Conservation (phyloP, 2,329 filamentous ascomycete genomes). For the Harringtonia aguacate region DNA sequence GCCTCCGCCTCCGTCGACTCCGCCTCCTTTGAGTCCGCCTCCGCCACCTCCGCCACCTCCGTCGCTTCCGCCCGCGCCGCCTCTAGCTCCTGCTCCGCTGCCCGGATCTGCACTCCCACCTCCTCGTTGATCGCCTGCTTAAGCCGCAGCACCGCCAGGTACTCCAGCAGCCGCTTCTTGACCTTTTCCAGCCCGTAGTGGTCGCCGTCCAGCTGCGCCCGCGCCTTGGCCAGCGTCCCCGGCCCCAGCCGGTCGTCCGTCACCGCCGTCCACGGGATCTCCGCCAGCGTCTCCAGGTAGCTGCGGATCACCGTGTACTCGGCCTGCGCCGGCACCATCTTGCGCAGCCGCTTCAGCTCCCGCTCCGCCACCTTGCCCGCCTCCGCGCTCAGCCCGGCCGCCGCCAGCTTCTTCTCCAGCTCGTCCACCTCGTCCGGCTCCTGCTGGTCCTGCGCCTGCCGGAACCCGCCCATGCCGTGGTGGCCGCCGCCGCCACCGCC, state of each 20-base stretch:
- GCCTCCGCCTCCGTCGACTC: not conserved
- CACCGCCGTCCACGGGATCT: conserved; percentile 81
- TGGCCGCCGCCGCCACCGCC: conserved; percentile 10
- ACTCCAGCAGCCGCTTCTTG: conserved; percentile 92
- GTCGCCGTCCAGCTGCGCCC: conserved; percentile 87
- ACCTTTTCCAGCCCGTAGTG: conserved; percentile 96
- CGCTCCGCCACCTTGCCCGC: conserved; percentile 84
- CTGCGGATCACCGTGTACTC: conserved; percentile 91
- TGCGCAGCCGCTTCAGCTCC: conserved; percentile 77
- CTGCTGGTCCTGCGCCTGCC: conserved; percentile 30
- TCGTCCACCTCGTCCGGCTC: conserved; percentile 87
- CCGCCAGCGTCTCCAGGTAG: conserved; percentile 85
- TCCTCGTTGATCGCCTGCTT: conserved; percentile 86
- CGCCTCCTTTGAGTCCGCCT: conserved; percentile 36
- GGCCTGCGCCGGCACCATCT: conserved; percentile 93
- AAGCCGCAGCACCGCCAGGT: conserved; percentile 87
- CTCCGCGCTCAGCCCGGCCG: conserved; percentile 70
- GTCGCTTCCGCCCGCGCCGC: conserved; percentile 29
- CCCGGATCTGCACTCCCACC: conserved; percentile 66
- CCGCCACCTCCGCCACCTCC: conserved; percentile 25
- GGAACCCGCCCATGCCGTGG: not conserved
- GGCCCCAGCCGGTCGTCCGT: conserved; percentile 80
- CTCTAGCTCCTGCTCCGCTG: conserved; percentile 47
- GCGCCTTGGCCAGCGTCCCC: conserved; percentile 66
- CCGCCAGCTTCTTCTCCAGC: conserved; percentile 76